Conservation (phyloP, 2,329 filamentous ascomycete species). For the Pezicula carpinea region DNA sequence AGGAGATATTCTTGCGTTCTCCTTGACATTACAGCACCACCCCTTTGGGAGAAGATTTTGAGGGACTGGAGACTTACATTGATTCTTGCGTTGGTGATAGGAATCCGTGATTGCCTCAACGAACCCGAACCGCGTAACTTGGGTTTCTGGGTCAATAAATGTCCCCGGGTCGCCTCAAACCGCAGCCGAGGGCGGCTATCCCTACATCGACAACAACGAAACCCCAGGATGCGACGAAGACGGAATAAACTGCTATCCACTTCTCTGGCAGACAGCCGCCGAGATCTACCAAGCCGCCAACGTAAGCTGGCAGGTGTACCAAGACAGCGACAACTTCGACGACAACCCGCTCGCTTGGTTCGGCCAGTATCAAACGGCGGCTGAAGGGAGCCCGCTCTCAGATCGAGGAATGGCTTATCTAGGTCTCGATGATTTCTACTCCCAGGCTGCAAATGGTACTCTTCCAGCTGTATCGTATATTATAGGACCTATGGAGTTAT, state of each 20-base stretch:
- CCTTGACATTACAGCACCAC: too few species aligned
- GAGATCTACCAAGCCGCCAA: constrained; percentile 38
- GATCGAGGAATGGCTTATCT: constrained; percentile 32
- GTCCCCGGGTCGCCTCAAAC: constrained; percentile 38
- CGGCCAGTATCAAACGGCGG: constrained; percentile 39
- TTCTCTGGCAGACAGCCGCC: constrained; percentile 41
- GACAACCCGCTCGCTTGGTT: constrained; percentile 44
- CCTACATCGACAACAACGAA: constrained; percentile 40
- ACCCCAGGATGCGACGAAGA: constrained; percentile 38
- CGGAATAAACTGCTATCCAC: constrained; percentile 40
- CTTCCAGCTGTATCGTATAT: constrained; percentile 48
- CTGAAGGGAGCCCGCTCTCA: constrained; percentile 30
- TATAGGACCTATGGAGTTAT: constrained; percentile 43
- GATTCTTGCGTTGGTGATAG: constrained; percentile 17
- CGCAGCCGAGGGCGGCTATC: constrained; percentile 35
- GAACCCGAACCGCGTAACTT: constrained; percentile 39
- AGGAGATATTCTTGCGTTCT: neutral
- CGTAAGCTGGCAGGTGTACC: constrained; percentile 42
- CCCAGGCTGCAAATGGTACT: constrained; percentile 43
- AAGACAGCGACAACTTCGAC: constrained; percentile 42
- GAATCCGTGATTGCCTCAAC: constrained; percentile 41
- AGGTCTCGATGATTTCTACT: constrained; percentile 42
- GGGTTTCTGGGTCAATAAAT: constrained; percentile 41
- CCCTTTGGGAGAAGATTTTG: too few species aligned
- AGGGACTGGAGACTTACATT: too few species aligned